Conservation (phyloP, 148 eudicot species). For the Diospyros kaki region DNA sequence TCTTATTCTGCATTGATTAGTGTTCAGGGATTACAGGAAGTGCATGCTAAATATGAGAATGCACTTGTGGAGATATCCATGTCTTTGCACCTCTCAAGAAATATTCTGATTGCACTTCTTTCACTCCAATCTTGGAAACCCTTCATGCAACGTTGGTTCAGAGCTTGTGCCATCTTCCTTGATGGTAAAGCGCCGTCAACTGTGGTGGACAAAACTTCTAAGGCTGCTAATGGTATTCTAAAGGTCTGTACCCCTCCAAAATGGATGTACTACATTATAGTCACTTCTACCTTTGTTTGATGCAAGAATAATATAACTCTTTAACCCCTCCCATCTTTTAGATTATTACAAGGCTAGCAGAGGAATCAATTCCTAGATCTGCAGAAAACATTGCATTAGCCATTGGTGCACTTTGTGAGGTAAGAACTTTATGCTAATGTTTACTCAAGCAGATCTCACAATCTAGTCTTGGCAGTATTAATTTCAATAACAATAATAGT, state of each 20-base stretch:
- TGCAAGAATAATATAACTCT: background rate
- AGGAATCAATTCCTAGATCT: conserved; percentile 77
- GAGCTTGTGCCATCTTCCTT: conserved; percentile 36
- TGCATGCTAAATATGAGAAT: conserved; percentile 46
- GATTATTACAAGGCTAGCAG: conserved; percentile 60
- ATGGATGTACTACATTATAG: background rate
- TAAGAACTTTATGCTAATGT: conserved; percentile 21
- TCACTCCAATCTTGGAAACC: conserved; percentile 88
- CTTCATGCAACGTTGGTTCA: conserved; percentile 79
- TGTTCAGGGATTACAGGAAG: conserved; percentile 51
- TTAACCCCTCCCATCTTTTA: conserved; percentile 24
- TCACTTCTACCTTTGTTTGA: background rate
- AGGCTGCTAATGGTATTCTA: conserved; percentile 66
- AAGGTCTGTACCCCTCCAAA: conserved; percentile 42
- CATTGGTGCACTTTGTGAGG: conserved; percentile 79
- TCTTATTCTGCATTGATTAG: conserved; percentile 17
- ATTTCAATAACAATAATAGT: too few species aligned
- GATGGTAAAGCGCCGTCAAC: conserved; percentile 45
- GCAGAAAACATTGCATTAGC: conserved; percentile 90
- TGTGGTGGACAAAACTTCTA: conserved; percentile 51
- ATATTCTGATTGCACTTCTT: conserved; percentile 59
- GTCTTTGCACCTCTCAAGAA: conserved; percentile 78
- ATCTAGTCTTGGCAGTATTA: background rate
- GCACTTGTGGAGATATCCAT: conserved; percentile 58
- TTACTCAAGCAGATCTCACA: background rate